Percentiles rank a stretch among this genome's conserved stretches.
phyloP scores from a whole-genome alignment of 108 stramenopile species.

The Skeletonema menzelii region DNA sequence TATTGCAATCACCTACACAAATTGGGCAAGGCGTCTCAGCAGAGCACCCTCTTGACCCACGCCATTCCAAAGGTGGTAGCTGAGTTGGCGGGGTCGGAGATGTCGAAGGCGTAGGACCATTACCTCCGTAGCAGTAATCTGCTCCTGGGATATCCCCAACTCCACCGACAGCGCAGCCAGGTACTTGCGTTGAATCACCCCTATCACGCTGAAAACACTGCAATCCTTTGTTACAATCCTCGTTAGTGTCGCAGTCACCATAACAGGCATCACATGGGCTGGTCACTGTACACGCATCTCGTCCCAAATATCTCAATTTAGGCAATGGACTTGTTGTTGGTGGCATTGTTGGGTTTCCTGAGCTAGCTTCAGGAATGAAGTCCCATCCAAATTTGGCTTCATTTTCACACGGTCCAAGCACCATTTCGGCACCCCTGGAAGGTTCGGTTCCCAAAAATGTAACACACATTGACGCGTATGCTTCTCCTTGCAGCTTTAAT shows the following conservation, averaged over 20 bases:
- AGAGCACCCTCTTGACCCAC: slow-evolving; percentile 35
- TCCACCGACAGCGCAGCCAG: slow-evolving; percentile 33
- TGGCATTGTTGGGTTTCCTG: neutral
- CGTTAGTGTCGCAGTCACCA: slow-evolving; percentile 48
- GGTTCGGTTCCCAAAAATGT: slow-evolving; percentile 30
- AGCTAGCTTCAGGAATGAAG: slow-evolving; percentile 22
- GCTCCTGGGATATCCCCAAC: slow-evolving; percentile 34
- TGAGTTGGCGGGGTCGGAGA: slow-evolving; percentile 1
- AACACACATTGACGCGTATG: slow-evolving; percentile 20
- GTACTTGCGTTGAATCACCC: slow-evolving; percentile 33
- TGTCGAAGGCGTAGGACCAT: neutral
- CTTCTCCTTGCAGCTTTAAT: slow-evolving; percentile 27
- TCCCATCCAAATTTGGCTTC: slow-evolving; percentile 44
- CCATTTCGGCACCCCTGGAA: slow-evolving; percentile 30
- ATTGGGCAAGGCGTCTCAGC: slow-evolving; percentile 24
- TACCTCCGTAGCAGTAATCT: slow-evolving; percentile 39
- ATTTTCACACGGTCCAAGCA: slow-evolving; percentile 11
- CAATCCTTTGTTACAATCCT: slow-evolving; percentile 32
- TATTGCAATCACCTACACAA: slow-evolving; percentile 39
- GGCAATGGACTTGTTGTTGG: slow-evolving; percentile 1
- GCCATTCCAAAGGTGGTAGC: slow-evolving; percentile 17
- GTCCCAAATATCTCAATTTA: slow-evolving; percentile 29
- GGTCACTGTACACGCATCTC: slow-evolving; percentile 18
- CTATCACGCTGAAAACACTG: slow-evolving; percentile 47
- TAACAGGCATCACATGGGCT: slow-evolving; percentile 30